These are phyloP conservation scores for Suillus sp. DNA, from an alignment of 768 basidiomycete species.

Conservation along the genomic window DNA sequence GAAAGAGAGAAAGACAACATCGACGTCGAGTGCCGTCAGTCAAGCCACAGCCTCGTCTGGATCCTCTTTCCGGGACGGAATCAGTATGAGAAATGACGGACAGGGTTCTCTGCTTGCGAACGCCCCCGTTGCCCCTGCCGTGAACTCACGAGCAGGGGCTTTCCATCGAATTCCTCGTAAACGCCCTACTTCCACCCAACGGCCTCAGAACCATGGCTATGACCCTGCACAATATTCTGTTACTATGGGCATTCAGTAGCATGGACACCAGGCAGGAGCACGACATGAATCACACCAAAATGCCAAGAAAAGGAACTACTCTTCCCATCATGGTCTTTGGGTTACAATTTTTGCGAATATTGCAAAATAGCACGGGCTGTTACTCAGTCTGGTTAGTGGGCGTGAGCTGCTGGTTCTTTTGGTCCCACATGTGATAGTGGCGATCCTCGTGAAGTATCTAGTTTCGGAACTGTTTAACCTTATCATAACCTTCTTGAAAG, in stretches of 20 bases:
- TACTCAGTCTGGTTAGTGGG: not conserved
- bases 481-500: not conserved
- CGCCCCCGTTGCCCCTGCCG: not conserved
- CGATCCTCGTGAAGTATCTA: conserved; percentile 1
- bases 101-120: not conserved
- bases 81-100: not conserved
- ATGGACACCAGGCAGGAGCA: not conserved
- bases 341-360: not conserved
- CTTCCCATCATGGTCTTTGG: not conserved
- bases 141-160: not conserved
- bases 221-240: conserved; percentile 1
- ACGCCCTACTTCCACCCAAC: not conserved
- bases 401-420: not conserved
- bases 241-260: not conserved
- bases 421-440: not conserved
- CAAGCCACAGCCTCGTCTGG: not conserved
- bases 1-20: conserved; percentile 21
- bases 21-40: not conserved
- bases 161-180: not conserved
- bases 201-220: not conserved
- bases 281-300: conserved; percentile 4
- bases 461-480: not conserved
- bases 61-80: not conserved
- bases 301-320: not conserved
- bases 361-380: not conserved